Evolutionary conservation across 768 basidiomycete genomes (phyloP).

Genomic region (Mrakia gelida): DNA sequence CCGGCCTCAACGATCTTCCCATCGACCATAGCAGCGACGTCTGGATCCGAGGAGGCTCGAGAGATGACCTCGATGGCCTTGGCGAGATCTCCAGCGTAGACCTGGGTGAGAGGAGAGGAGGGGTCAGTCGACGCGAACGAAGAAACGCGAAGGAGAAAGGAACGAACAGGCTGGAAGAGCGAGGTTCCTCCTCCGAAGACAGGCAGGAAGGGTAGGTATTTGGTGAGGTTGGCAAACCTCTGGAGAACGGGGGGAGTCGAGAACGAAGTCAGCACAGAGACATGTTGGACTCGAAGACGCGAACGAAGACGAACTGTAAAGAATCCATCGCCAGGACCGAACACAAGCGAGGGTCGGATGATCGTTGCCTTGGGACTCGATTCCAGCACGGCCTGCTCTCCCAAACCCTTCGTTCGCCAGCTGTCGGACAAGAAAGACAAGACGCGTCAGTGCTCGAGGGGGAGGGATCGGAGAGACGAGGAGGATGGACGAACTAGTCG

Average conservation of each 20-base stretch:
- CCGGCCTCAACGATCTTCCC: slow-evolving; percentile 54
- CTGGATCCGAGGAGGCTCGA: slow-evolving; percentile 48
- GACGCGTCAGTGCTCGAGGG: neutral
- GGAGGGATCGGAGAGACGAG: neutral
- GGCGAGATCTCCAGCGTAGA: slow-evolving; percentile 67
- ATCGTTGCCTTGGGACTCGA: slow-evolving; percentile 56
- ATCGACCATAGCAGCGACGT: slow-evolving; percentile 39
- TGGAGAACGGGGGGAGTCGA: slow-evolving; percentile 36
- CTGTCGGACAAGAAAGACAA: slow-evolving; percentile 29
- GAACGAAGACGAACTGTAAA: slow-evolving; percentile 55
- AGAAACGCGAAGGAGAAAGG: neutral
- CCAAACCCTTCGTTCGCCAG: slow-evolving; percentile 49
- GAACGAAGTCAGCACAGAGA: too few relatives aligned
- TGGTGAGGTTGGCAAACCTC: slow-evolving; percentile 62
- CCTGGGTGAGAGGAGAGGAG: slow-evolving; percentile 46
- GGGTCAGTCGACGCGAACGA: neutral
- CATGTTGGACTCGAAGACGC: neutral
- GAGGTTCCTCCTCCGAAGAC: slow-evolving; percentile 67
- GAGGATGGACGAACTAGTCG: slow-evolving; percentile 50
- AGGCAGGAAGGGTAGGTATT: slow-evolving; percentile 64
- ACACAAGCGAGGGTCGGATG: slow-evolving; percentile 66
- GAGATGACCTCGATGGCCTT: slow-evolving; percentile 58
- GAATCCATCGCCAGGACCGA: slow-evolving; percentile 71
- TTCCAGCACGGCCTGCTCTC: slow-evolving; percentile 55
- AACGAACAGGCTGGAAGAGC: slow-evolving; percentile 53